Conservation (phyloP, 805 yeast genomes). For the Ascoidea asiatica region DNA sequence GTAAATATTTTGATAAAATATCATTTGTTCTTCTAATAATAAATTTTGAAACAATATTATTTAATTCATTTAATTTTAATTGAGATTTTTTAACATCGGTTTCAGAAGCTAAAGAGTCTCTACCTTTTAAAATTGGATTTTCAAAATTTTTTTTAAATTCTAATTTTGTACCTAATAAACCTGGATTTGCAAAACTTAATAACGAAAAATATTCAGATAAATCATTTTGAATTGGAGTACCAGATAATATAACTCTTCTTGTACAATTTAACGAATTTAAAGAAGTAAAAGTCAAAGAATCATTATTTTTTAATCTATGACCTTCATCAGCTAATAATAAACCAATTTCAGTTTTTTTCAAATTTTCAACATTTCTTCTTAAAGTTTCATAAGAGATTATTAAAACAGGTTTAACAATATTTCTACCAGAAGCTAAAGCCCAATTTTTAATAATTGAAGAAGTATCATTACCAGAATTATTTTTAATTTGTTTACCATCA, state of each 20-base stretch:
- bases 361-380: slow-evolving; percentile 66
- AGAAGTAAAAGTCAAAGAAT: slow-evolving; percentile 81
- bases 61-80: slow-evolving; percentile 51
- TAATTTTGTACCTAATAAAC: slow-evolving; percentile 67
- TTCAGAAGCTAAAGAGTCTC: slow-evolving; percentile 85
- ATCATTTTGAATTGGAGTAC: slow-evolving; percentile 96
- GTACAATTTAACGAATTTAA: slow-evolving; percentile 72
- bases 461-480: slow-evolving; percentile 53
- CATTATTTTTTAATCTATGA: slow-evolving; percentile 76
- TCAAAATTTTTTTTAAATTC: slow-evolving; percentile 85
- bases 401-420: slow-evolving; percentile 83
- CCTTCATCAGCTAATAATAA: slow-evolving; percentile 80
- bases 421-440: slow-evolving; percentile 81
- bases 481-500: slow-evolving; percentile 79
- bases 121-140: slow-evolving; percentile 60
- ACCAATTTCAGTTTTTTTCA: slow-evolving; percentile 73
- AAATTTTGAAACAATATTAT: slow-evolving; percentile 70
- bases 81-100: slow-evolving; percentile 61
- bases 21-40: slow-evolving; percentile 94
- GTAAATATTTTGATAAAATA: slow-evolving; percentile 82
- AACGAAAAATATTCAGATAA: slow-evolving; percentile 86
- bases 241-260: slow-evolving; percentile 83
- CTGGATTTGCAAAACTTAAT: slow-evolving; percentile 88
- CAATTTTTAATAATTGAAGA: slow-evolving; percentile 59
- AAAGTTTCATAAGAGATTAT: slow-evolving; percentile 92